A percentile compares a stretch with the other conserved stretches of the same genome.
These are phyloP conservation scores for Russula dissimulans DNA, from an alignment of 768 basidiomycete genomes.

Conservation along the genomic window DNA sequence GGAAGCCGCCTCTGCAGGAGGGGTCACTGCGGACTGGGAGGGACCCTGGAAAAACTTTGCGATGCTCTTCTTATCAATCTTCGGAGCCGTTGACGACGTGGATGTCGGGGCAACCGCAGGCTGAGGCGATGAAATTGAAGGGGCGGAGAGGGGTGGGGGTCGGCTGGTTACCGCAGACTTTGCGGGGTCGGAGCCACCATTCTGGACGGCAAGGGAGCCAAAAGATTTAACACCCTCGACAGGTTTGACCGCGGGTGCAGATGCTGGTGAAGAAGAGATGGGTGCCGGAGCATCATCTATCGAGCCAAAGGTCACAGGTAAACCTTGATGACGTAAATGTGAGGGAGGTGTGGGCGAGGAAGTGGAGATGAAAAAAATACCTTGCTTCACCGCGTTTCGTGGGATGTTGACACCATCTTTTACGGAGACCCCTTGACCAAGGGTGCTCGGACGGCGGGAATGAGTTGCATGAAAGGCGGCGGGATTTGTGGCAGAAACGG, in stretches of 20 bases:
- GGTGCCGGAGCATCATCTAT: conserved; percentile 73
- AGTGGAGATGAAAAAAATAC: conserved; percentile 28
- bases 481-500: conserved; percentile 34
- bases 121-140: conserved; percentile 25
- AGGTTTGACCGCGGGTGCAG: conserved; percentile 50
- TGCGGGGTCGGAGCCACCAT: conserved; percentile 28
- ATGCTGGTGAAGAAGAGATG: conserved; percentile 77
- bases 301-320: conserved; percentile 79
- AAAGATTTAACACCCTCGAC: conserved; percentile 68
- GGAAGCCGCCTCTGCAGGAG: conserved; percentile 25
- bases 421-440: conserved; percentile 61
- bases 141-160: conserved; percentile 23
- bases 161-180: conserved; percentile 16
- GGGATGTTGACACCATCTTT: conserved; percentile 74
- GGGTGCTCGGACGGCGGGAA: conserved; percentile 69
- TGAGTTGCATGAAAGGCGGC: conserved; percentile 40
- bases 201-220: conserved; percentile 53
- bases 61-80: conserved; percentile 41
- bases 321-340: conserved; percentile 33
- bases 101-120: conserved; percentile 20
- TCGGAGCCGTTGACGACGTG: conserved; percentile 24
- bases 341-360: background rate
- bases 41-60: conserved; percentile 53
- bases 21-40: conserved; percentile 14
- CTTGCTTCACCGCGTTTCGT: conserved; percentile 58